Percentiles rank a stretch among this genome's conserved stretches.
These are phyloP conservation scores for Thamnidium elegans DNA, from an alignment of 192 early-diverging fungal species.

Conservation along the genomic window DNA sequence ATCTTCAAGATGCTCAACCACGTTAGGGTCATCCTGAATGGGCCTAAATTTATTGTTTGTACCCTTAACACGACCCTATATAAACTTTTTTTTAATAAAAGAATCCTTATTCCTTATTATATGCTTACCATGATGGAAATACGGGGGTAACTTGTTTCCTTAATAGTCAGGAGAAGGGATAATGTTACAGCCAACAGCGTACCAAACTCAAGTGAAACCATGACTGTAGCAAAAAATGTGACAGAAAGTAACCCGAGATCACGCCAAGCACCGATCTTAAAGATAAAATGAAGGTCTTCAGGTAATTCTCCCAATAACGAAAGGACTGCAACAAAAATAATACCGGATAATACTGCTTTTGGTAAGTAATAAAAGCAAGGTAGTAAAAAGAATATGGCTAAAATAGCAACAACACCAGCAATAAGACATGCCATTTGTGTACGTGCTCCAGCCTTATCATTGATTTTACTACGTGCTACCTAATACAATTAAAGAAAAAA, in stretches of 20 bases:
- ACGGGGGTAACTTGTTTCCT: constrained; percentile 83
- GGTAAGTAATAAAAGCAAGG: constrained; percentile 51
- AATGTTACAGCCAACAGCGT: constrained; percentile 87
- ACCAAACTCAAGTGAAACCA: constrained; percentile 88
- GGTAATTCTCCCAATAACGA: constrained; percentile 74
- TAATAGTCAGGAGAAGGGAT: constrained; percentile 87
- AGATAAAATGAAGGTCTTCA: constrained; percentile 76
- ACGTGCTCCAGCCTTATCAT: constrained; percentile 86
- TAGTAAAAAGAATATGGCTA: constrained; percentile 80
- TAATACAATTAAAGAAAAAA: constrained; percentile 21
- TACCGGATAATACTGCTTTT: constrained; percentile 51
- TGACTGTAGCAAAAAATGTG: constrained; percentile 89
- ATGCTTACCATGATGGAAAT: constrained; percentile 70
- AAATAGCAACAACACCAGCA: constrained; percentile 68
- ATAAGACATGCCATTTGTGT: constrained; percentile 89
- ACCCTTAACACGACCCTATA: constrained; percentile 50
- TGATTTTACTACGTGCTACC: constrained; percentile 89
- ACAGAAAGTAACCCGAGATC: constrained; percentile 82
- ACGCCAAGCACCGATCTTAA: constrained; percentile 72
- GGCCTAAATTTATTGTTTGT: constrained; percentile 71
- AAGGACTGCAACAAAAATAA: constrained; percentile 82
- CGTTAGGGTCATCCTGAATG: constrained; percentile 56
- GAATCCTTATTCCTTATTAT: not conserved
- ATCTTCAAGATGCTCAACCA: constrained; percentile 77
- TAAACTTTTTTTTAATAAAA: too few species aligned